Percentiles rank a stretch among this genome's conserved stretches.
Conservation (phyloP, 169 alveolate genomes). For the Plasmodium falciparum region DNA sequence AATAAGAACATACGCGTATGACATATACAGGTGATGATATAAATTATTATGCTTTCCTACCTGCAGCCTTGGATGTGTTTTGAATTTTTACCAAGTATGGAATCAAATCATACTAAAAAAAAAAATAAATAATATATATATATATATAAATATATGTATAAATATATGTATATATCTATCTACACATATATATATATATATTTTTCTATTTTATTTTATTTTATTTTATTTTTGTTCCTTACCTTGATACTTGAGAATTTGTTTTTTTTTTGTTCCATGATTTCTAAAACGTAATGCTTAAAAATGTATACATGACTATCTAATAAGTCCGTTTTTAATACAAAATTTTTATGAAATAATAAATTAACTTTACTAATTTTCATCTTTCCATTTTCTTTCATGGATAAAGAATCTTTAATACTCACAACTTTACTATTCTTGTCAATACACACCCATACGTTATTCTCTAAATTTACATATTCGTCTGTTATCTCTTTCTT, state of each 20-base stretch:
- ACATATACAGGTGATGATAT: too few relatives aligned
- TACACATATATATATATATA: not conserved
- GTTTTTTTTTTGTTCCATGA: slow-evolving; percentile 31
- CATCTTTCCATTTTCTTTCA: slow-evolving; percentile 64
- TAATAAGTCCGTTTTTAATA: slow-evolving; percentile 45
- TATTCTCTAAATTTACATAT: slow-evolving; percentile 51
- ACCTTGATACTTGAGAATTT: slow-evolving; percentile 63
- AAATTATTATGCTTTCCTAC: slow-evolving; percentile 6
- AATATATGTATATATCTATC: not conserved
- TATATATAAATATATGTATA: too few relatives aligned
- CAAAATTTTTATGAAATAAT: slow-evolving; percentile 32
- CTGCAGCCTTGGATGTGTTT: slow-evolving; percentile 33
- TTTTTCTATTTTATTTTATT: not conserved
- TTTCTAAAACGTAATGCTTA: slow-evolving; percentile 55
- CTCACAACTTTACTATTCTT: slow-evolving; percentile 69
- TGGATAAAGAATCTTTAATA: slow-evolving; percentile 43
- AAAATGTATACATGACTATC: slow-evolving; percentile 69
- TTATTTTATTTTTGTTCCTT: not conserved
- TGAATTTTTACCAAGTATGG: slow-evolving; percentile 66
- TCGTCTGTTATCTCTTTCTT: slow-evolving; percentile 40
- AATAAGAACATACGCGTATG: not conserved
- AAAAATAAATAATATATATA: not conserved
- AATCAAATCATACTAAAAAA: slow-evolving; percentile 46
- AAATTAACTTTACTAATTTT: slow-evolving; percentile 59
- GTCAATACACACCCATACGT: slow-evolving; percentile 72